phyloP scores from a whole-genome alignment of 345 rosid genomes.

The Populus ilicifolia region DNA sequence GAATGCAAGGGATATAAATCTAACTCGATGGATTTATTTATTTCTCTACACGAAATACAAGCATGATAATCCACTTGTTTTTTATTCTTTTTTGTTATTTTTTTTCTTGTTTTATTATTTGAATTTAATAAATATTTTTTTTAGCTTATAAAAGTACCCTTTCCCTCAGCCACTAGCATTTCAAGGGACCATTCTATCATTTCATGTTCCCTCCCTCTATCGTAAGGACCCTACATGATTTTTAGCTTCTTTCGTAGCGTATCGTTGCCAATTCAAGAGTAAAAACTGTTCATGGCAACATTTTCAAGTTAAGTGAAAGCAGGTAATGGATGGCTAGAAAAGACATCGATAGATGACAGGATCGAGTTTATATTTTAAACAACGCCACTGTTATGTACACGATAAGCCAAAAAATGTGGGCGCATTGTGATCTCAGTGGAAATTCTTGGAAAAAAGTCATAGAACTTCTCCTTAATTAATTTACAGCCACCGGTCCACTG shows the following conservation, averaged over 20 bases:
- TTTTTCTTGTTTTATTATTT: too few relatives aligned
- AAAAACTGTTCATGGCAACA: background rate
- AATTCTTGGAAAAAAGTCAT: background rate
- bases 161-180: background rate
- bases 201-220: background rate
- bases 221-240: background rate
- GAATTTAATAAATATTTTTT: too few relatives aligned
- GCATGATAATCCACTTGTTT: too few relatives aligned
- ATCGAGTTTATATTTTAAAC: background rate
- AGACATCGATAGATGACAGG: background rate
- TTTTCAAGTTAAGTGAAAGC: background rate
- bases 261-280: background rate
- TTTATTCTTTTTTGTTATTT: too few relatives aligned
- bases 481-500: too few relatives aligned
- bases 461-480: background rate
- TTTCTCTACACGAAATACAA: too few relatives aligned
- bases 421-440: conserved; percentile 7
- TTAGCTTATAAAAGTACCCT: too few relatives aligned
- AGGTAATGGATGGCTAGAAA: background rate
- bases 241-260: background rate
- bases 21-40: too few relatives aligned
- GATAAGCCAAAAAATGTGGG: background rate
- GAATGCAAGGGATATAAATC: too few relatives aligned
- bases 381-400: background rate
- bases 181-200: background rate